A percentile compares a stretch with the other conserved stretches of the same genome.
Evolutionary conservation across 108 stramenopile genomes (phyloP).

Genomic region (Cyclotella atomus): DNA sequence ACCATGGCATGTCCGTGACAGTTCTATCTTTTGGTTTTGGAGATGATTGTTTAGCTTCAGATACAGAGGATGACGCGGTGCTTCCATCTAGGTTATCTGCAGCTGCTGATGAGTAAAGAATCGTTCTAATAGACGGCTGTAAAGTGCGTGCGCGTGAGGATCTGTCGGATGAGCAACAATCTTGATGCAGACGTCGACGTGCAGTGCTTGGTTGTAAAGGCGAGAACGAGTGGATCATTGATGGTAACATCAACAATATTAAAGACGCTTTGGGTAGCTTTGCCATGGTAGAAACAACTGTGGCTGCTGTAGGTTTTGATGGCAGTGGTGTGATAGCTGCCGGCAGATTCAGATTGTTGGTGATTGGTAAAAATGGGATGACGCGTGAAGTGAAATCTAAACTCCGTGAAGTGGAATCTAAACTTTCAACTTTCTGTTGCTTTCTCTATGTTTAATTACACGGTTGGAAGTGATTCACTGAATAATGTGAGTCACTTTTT

Average conservation of each 20-base stretch:
- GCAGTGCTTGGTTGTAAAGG: not conserved
- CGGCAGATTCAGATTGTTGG: not conserved
- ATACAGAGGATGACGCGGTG: not conserved
- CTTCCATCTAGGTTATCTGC: not conserved
- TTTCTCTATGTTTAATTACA: no score
- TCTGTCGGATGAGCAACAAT: not conserved
- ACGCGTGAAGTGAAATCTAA: no score
- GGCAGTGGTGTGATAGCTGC: not conserved
- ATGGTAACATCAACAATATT: not conserved
- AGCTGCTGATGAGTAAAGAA: not conserved
- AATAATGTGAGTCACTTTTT: no score
- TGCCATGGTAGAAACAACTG: not conserved
- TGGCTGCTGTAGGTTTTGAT: not conserved
- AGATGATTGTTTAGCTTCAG: not conserved
- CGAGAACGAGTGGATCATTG: not conserved
- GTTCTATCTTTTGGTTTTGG: not conserved
- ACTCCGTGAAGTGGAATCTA: no score
- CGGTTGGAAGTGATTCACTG: no score
- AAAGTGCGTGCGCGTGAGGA: not conserved
- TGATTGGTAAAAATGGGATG: not conserved
- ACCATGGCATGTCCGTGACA: conserved; percentile 76
- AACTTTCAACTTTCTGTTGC: no score
- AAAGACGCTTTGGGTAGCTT: not conserved
- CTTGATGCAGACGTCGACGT: not conserved
- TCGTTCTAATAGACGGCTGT: not conserved